Evolutionary conservation across 306 rosid species (phyloP).

Genomic region (Senna tora): DNA sequence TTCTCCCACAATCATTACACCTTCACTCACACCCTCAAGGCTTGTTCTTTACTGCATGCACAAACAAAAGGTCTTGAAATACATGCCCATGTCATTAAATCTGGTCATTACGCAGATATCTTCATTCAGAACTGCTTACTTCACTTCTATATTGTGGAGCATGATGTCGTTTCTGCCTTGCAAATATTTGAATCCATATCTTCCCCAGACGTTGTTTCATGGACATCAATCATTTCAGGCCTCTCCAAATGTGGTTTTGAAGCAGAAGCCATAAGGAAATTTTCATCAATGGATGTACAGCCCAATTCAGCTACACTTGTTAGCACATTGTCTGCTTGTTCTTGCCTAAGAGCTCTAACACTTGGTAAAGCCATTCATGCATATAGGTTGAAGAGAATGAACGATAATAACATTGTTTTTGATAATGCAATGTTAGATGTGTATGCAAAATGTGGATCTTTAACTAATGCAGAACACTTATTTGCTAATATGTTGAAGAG

Average conservation of each 20-base stretch:
- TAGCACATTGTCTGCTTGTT: slow-evolving; percentile 64
- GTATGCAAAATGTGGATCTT: slow-evolving; percentile 61
- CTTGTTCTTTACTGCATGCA: slow-evolving; percentile 49
- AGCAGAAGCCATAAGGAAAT: slow-evolving; percentile 58
- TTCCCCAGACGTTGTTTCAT: slow-evolving; percentile 71
- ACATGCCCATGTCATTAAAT: slow-evolving; percentile 66
- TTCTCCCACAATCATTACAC: slow-evolving; percentile 70
- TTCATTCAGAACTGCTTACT: slow-evolving; percentile 71
- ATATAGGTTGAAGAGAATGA: slow-evolving; percentile 48
- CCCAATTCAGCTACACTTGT: slow-evolving; percentile 71
- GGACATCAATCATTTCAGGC: slow-evolving; percentile 75
- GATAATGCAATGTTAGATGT: slow-evolving; percentile 60
- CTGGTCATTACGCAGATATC: slow-evolving; percentile 60
- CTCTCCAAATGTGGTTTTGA: slow-evolving; percentile 67
- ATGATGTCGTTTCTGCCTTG: slow-evolving; percentile 56
- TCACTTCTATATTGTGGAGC: slow-evolving; percentile 53
- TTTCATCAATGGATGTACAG: slow-evolving; percentile 54
- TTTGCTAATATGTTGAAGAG: slow-evolving; percentile 59
- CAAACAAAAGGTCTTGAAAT: slow-evolving; percentile 63
- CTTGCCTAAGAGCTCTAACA: slow-evolving; percentile 52
- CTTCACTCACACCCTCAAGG: slow-evolving; percentile 72
- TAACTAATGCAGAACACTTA: slow-evolving; percentile 51
- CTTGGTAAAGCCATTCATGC: slow-evolving; percentile 68
- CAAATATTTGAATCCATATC: slow-evolving; percentile 52
- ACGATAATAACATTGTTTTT: slow-evolving; percentile 44